A percentile compares a stretch with the other conserved stretches of the same genome.
These are phyloP conservation scores for Chaetomiaceae sp. DNA, from an alignment of 2,329 filamentous ascomycete species.

Conservation along the genomic window DNA sequence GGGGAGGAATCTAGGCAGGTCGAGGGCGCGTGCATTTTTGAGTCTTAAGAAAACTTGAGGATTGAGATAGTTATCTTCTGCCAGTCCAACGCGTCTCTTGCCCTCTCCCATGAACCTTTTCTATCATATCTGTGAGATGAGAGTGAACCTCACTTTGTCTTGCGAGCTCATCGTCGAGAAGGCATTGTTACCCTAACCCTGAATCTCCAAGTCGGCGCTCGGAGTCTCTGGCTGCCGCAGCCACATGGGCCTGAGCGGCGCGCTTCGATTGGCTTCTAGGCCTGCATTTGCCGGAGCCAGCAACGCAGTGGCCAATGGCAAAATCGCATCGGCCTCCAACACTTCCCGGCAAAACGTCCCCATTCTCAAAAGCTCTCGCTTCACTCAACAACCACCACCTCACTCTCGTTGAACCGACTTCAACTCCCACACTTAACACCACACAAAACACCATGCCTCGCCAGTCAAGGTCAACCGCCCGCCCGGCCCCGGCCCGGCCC, in stretches of 20 bases:
- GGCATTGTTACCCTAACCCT: slow-evolving; percentile 6
- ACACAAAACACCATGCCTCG: slow-evolving; percentile 61
- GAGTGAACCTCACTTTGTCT: no score
- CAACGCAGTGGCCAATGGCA: slow-evolving; percentile 25
- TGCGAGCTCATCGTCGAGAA: neutral
- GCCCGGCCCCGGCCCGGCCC: slow-evolving; percentile 62
- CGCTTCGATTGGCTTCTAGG: slow-evolving; percentile 31
- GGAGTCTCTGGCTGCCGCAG: neutral
- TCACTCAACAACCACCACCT: neutral
- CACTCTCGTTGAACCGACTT: slow-evolving; percentile 8
- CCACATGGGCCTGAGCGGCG: neutral
- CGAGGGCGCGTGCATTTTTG: no score
- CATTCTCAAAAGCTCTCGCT: slow-evolving; percentile 3
- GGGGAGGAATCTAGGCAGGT: no score
- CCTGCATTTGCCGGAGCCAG: neutral
- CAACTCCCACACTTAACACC: slow-evolving; percentile 8
- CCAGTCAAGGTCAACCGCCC: slow-evolving; percentile 59
- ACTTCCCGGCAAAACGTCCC: slow-evolving; percentile 24
- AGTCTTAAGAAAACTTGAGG: no score
- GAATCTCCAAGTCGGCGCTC: neutral
- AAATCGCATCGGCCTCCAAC: slow-evolving; percentile 25
- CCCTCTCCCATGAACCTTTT: no score
- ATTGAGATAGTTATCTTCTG: no score
- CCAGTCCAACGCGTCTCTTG: no score
- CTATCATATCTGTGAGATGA: no score